Base-by-base conservation (phyloP, 2,329 filamentous ascomycete species). In the Pestalotiopsis sp. region DNA sequence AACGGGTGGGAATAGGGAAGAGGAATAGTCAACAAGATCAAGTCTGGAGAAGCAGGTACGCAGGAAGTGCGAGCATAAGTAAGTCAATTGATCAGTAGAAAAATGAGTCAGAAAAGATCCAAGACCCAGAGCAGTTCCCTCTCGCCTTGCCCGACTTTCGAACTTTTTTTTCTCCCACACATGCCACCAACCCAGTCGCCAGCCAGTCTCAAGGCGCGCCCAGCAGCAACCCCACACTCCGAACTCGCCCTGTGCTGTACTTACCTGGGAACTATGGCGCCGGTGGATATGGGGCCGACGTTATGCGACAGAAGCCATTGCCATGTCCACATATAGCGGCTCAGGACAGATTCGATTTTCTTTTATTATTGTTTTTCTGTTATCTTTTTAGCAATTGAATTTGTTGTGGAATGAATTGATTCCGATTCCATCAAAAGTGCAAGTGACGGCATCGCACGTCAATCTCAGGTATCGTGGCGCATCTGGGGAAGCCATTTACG, bases 81-180 rank as follows among this genome's bases (percentile, higher is more conserved):
- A 27, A 27, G 23, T 23, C 27, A 36, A 62, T 20, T n/a, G 59
- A 62, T 38, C 59, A 62, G n/a, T 27, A 23, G 31, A 36, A 36
- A 12, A 62, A 62, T 62, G 59, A 62, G 59, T 62, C 59, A 62
- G 59, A 62, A 62, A 36, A 39, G 31, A 36, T 52, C 20, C 45
- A 7, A 38, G 59, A 62, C 36, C 27, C 59, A 62, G 59, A n/a
- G 59, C 59, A 62, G 38, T 39, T 62, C 45, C 45, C 45, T 45
- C 58, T 61, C 59, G 59, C 36, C 59, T 36, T 62, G 59, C 59
- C 59, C 59, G 38, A 36, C 27, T 23, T 62, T 62, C n/a, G 59
- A 62, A 62, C 23, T 61, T 39, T 62, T 62, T 62, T 62, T 36
- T 62, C 20, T 52, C 20, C 45, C 45, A 52, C 45, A 17, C 17